Conservation (phyloP, 2,329 filamentous ascomycete species). For the Diaporthe sp. region DNA sequence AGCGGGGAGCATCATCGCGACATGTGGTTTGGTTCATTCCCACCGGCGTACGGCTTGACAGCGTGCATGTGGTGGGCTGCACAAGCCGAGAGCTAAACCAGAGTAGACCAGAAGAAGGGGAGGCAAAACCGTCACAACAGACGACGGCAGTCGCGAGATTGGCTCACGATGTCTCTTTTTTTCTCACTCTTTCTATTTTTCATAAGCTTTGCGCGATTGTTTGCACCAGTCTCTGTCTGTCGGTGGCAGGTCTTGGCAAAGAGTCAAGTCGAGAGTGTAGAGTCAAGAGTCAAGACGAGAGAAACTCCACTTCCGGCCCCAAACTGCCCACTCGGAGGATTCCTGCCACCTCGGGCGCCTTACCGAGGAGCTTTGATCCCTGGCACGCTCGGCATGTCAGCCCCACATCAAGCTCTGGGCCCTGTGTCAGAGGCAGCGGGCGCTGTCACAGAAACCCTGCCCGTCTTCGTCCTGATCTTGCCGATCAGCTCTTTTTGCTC, state of each 20-base stretch:
- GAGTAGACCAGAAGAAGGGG: background rate
- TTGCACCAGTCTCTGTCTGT: background rate
- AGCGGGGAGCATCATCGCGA: background rate
- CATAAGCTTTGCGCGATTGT: constrained; percentile 1
- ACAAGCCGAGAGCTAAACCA: background rate
- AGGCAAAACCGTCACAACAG: background rate
- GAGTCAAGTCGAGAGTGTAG: background rate
- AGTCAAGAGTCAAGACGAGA: constrained; percentile 7
- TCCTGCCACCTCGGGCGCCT: constrained; percentile 17
- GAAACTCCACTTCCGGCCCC: constrained; percentile 22
- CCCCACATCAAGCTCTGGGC: constrained; percentile 26
- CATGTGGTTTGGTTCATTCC: background rate
- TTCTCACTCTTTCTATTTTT: too few relatives aligned
- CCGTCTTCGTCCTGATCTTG: background rate
- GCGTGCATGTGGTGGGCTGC: background rate
- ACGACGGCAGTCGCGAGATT: background rate
- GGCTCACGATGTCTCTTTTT: background rate
- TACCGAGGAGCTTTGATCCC: constrained; percentile 23
- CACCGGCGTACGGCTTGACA: background rate
- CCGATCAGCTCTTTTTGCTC: background rate
- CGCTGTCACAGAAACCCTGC: constrained; percentile 27
- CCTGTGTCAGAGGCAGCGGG: constrained; percentile 13
- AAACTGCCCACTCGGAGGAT: constrained; percentile 10
- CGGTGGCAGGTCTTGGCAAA: background rate
- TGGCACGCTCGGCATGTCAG: constrained; percentile 7